Base-by-base conservation (phyloP, 768 basidiomycete species). In the Lentinus brumalis region DNA sequence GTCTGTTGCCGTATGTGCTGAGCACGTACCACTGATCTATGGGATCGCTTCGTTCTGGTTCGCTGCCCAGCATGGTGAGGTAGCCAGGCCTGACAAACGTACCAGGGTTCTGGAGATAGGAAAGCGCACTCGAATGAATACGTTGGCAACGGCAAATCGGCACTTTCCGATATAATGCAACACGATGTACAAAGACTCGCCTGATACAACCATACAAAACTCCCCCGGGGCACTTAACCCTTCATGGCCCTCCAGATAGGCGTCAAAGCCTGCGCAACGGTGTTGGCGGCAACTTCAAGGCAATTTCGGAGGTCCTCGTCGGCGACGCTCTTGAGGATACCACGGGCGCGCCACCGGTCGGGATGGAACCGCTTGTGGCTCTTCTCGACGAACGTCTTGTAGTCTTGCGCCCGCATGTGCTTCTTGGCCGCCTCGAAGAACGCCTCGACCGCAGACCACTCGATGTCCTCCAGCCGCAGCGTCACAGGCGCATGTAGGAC, bases 341-440 rank as follows among this genome's bases (percentile, higher is more conserved):
- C 83, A 44, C 87, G 79, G 32, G 87, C 85, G 45, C 85, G 78
- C 92, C 90, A 94, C 61, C 88, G 76, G 71, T 93, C 91, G 2
- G 90, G 89, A 66, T 92, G 92, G 71, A 92, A 93, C 53, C 90
- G 65, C 42, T 84, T 80, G 66, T 91, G 83, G 66, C 86, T 88
- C 67, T 84, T 85, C 74, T 89, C 83, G 3, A 93, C 79, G 57
- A 92, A 81, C 2, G 70, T 71, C 67, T 81, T 85, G 73, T 83
- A 92, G 51, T 89, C 87, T 69, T 86, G 83, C 16, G 72, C 56
- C 26, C 83, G 79, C 79, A 91, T 80, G 46, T 81, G 78, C 16
- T 64, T 61, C 65, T 77, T 78, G 30, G 86, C 79, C 5, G 77
- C 77, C 15, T 72, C 72, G 67, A 92, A 93, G 72, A 94, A 94